Evolutionary conservation across 768 basidiomycete species (phyloP), one percentile per base, ranked within the genome.

Genomic region (Melanogaster broomeanus): DNA sequence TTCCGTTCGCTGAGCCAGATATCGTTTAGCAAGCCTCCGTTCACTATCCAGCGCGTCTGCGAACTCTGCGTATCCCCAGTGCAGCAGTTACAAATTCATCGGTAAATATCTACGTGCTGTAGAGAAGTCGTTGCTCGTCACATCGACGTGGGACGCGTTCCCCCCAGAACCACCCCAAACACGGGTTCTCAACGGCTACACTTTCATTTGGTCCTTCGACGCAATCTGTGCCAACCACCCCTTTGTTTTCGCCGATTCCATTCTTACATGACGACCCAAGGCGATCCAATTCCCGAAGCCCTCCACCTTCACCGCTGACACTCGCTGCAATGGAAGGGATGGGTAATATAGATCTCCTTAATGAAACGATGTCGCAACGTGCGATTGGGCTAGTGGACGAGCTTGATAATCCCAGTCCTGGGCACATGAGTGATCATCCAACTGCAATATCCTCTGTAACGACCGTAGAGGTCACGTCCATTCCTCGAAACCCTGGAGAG

Each of bases 51-150:
- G 69, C 84, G 93, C 39, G 73, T 94, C 12, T 90, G 89, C 64
- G 93, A 95, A 63, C 83, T 96, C 22, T 84, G 85, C 57, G 58
- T 88, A 12, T 69, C 78, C 37, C 91, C 92, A 5, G 77, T 75
- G 56, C 74, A 78, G 41, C 80, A 91, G n/a, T 58, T 94, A 95
- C 77, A 83, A 76, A 40, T 79, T 81, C 25, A 72, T 90, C 15
- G 90, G 92, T 39, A 96, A 95, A 71, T 95, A 93, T 65, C 79
- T 93, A 34, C 88, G 93, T 3, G 93, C 93, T 2, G 74, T 95
- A 12, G 90, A 93, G 62, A 88, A 87, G 63, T 76, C 87, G 11
- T 73, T 92, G 19, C 84, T 90, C 19, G 91, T 96, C 44, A 93
- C 93, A 4, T 93, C 92, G 2, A 81, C 87, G 7, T 82, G 79